These are phyloP conservation scores for Citropsis articulata DNA, from an alignment of 345 rosid genomes.

Conservation along the genomic window DNA sequence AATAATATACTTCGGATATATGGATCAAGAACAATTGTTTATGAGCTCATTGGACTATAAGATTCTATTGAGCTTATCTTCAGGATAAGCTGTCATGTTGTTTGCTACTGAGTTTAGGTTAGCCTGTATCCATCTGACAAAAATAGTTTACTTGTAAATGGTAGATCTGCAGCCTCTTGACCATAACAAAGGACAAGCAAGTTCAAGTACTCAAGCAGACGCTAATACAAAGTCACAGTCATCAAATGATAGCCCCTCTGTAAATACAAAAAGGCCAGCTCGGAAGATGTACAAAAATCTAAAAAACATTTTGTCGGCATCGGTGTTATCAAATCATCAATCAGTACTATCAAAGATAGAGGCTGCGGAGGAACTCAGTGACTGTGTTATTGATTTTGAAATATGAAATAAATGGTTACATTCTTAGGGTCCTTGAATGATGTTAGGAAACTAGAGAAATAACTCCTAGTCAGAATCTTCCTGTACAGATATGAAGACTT, in stretches of 20 bases:
- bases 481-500: not conserved
- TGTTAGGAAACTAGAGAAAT: slow-evolving; percentile 1
- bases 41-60: not conserved
- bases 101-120: not conserved
- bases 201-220: slow-evolving; percentile 11
- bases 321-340: slow-evolving; percentile 22
- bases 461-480: not conserved
- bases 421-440: not conserved
- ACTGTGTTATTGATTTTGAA: slow-evolving; percentile 55
- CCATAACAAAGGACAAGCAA: not conserved
- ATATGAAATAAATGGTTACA: slow-evolving; percentile 33
- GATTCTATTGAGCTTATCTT: not conserved
- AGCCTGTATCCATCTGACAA: not conserved
- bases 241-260: slow-evolving; percentile 12
- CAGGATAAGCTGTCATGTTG: not conserved
- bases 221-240: slow-evolving; percentile 14
- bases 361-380: slow-evolving; percentile 46
- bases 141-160: not conserved
- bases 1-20: not conserved
- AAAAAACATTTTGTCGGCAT: slow-evolving; percentile 27
- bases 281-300: slow-evolving; percentile 34
- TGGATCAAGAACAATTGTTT: not conserved
- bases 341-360: slow-evolving; percentile 37
- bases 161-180: slow-evolving; percentile 29
- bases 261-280: slow-evolving; percentile 9